These are phyloP conservation scores for Claviceps lovelessii DNA, from an alignment of 2,329 filamentous ascomycete species.

Conservation along the genomic window DNA sequence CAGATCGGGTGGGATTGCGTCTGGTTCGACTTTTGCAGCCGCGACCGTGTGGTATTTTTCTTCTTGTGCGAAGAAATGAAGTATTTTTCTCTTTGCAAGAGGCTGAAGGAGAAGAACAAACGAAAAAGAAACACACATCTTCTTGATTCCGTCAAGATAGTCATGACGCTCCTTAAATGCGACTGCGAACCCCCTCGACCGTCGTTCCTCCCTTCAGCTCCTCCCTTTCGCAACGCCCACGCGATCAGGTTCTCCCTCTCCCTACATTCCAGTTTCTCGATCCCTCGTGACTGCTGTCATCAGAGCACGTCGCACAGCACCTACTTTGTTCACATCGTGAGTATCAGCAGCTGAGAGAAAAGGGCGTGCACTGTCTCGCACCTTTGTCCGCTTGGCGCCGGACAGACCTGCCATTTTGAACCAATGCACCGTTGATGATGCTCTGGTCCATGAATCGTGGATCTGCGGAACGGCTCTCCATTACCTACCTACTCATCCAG, in stretches of 20 bases:
- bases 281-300: too few relatives aligned
- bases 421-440: not conserved
- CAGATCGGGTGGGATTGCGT: not conserved
- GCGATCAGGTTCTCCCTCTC: not conserved
- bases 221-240: not conserved
- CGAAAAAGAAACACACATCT: not conserved
- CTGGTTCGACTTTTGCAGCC: too few relatives aligned
- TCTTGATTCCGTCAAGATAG: not conserved
- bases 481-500: not conserved
- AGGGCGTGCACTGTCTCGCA: not conserved
- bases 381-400: not conserved
- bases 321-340: not conserved
- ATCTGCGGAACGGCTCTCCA: not conserved
- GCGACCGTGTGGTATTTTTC: too few relatives aligned
- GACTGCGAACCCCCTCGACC: not conserved
- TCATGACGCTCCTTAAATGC: not conserved
- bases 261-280: conserved; percentile 2
- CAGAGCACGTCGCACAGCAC: not conserved
- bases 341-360: not conserved
- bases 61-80: too few relatives aligned
- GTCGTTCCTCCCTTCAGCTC: not conserved
- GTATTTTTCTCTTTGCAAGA: too few relatives aligned
- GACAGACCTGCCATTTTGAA: not conserved
- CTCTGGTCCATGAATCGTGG: not conserved
- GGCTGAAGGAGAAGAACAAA: too few relatives aligned